These are phyloP conservation scores for Diaporthe citriasiana DNA, from an alignment of 2,329 filamentous ascomycete genomes.

Conservation along the genomic window DNA sequence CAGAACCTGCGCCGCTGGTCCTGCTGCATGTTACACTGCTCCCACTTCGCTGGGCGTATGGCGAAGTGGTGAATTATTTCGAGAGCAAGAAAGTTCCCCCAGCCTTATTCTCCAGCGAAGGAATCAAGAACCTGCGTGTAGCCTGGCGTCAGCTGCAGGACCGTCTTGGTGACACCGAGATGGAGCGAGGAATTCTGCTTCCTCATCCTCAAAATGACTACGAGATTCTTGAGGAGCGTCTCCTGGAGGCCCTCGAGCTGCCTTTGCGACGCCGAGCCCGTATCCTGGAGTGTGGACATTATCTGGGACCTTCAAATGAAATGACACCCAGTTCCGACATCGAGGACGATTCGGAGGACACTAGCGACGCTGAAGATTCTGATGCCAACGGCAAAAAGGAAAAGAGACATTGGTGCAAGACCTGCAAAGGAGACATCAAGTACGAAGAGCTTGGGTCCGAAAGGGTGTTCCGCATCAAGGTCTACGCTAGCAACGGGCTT, in stretches of 20 bases:
- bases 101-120: conserved; percentile 55
- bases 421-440: conserved; percentile 68
- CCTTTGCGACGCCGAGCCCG: conserved; percentile 74
- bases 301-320: conserved; percentile 73
- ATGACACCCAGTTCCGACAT: conserved; percentile 57
- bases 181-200: conserved; percentile 80
- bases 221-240: conserved; percentile 82
- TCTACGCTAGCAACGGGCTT: conserved; percentile 94
- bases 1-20: conserved; percentile 76
- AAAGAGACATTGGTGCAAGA: conserved; percentile 69
- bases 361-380: conserved; percentile 46
- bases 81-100: conserved; percentile 47
- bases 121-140: conserved; percentile 67
- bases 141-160: conserved; percentile 78
- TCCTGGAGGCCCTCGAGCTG: conserved; percentile 81
- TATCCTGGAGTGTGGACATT: conserved; percentile 83
- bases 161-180: conserved; percentile 79
- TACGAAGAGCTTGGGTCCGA: conserved; percentile 66
- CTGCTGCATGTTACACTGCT: conserved; percentile 83
- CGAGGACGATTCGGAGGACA: conserved; percentile 62
- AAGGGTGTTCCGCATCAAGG: conserved; percentile 82
- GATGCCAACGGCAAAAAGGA: conserved; percentile 41
- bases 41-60: conserved; percentile 77
- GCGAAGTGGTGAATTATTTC: conserved; percentile 57
- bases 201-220: conserved; percentile 86